Conservation (phyloP, 2,329 filamentous ascomycete species). For the Fusarium robinianum region DNA sequence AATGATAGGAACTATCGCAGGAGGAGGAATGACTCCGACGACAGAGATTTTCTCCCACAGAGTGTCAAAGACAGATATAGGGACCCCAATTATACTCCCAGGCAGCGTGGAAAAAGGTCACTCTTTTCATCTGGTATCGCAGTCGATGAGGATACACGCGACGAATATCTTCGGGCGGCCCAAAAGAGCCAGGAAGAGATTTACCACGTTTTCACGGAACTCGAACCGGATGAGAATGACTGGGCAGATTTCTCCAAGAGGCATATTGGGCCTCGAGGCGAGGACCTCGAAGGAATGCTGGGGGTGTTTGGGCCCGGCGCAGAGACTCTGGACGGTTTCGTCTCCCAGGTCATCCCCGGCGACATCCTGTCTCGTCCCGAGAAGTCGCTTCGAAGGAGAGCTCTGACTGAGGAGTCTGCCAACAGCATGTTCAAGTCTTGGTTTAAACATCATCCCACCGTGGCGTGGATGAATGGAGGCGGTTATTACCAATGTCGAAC, state of each 20-base stretch:
- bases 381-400: constrained; percentile 50
- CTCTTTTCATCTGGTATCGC: too few species aligned
- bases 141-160: too few species aligned
- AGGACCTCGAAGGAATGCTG: constrained; percentile 77
- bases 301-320: constrained; percentile 75
- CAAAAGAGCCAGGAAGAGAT: too few species aligned
- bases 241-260: constrained; percentile 66
- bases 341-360: constrained; percentile 79
- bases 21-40: too few species aligned
- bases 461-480: constrained; percentile 76
- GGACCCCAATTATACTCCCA: too few species aligned
- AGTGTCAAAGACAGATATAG: too few species aligned
- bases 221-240: too few species aligned
- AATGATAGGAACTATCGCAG: too few species aligned
- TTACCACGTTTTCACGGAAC: too few species aligned
- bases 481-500: constrained; percentile 89
- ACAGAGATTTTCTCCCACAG: too few species aligned
- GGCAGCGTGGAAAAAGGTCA: too few species aligned
- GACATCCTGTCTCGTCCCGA: constrained; percentile 63
- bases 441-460: constrained; percentile 41
- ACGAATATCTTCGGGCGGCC: too few species aligned
- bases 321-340: constrained; percentile 77
- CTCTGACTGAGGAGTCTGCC: constrained; percentile 52
- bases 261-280: constrained; percentile 82
- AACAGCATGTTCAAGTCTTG: constrained; percentile 45